Percentiles rank a stretch among this genome's conserved stretches.
phyloP scores from a whole-genome alignment of 768 basidiomycete genomes.

The Termitomyces eurrhizus region DNA sequence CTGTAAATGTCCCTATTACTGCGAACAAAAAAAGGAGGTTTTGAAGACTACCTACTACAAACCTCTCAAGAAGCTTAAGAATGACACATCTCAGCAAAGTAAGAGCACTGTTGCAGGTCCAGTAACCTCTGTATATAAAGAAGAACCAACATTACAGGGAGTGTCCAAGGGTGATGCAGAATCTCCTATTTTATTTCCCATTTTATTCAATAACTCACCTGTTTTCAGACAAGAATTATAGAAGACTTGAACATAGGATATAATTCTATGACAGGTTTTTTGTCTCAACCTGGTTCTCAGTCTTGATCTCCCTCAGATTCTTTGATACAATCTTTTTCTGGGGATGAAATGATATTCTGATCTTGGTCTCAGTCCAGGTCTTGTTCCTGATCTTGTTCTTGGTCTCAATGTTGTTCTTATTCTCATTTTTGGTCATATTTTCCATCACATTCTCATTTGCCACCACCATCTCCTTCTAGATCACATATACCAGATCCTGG shows the following conservation, averaged over 20 bases:
- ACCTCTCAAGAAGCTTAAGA: neutral
- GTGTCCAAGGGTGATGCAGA: no score
- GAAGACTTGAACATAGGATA: no score
- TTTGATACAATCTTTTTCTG: no score
- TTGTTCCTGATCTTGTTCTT: neutral
- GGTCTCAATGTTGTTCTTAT: no score
- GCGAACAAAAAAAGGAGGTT: neutral
- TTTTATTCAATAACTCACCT: no score
- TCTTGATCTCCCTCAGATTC: no score
- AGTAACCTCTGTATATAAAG: no score
- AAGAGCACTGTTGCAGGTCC: no score
- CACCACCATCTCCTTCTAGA: neutral
- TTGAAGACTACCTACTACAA: neutral
- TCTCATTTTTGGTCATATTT: neutral
- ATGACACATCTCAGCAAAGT: neutral
- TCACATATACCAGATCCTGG: neutral
- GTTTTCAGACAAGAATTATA: neutral
- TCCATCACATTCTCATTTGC: neutral
- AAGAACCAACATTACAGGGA: no score
- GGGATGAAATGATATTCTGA: neutral
- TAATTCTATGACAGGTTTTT: neutral
- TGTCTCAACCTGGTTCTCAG: neutral
- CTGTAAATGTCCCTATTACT: neutral
- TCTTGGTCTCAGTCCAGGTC: neutral
- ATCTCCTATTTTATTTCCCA: no score